A percentile compares a stretch with the other conserved stretches of the same genome.
These are phyloP conservation scores for Protea cynaroides DNA, from an alignment of 164 flowering plant species.

Conservation along the genomic window DNA sequence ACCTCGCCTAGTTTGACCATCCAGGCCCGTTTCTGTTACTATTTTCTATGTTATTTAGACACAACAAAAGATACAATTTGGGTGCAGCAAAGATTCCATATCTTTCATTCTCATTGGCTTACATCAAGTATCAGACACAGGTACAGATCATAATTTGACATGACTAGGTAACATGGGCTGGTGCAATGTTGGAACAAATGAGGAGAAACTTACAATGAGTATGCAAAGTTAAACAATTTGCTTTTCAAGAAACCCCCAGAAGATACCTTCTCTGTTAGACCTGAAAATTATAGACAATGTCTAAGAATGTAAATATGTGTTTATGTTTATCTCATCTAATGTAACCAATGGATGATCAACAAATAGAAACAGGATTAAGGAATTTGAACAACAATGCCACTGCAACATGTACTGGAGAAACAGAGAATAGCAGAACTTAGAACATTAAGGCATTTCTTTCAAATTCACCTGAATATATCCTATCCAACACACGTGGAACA, in stretches of 20 bases:
- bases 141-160: too few relatives aligned
- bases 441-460: not conserved
- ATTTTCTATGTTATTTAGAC: too few relatives aligned
- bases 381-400: not conserved
- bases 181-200: not conserved
- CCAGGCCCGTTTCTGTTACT: too few relatives aligned
- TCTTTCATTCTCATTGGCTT: too few relatives aligned
- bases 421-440: not conserved
- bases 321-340: not conserved
- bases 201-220: conserved; percentile 56
- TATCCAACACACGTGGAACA: conserved; percentile 94
- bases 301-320: conserved; percentile 1
- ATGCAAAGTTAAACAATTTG: conserved; percentile 63
- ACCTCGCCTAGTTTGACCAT: too few relatives aligned
- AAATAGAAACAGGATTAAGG: not conserved
- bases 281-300: conserved; percentile 32
- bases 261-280: conserved; percentile 72
- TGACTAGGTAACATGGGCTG: too few relatives aligned
- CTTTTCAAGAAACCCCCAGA: conserved; percentile 57
- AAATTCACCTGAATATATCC: conserved; percentile 68
- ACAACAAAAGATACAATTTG: too few relatives aligned
- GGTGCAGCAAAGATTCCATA: too few relatives aligned
- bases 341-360: not conserved
- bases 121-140: too few relatives aligned
- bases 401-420: not conserved